Evolutionary conservation across 2,329 filamentous ascomycete species (phyloP).

Genomic region (Xylaria polymorpha): DNA sequence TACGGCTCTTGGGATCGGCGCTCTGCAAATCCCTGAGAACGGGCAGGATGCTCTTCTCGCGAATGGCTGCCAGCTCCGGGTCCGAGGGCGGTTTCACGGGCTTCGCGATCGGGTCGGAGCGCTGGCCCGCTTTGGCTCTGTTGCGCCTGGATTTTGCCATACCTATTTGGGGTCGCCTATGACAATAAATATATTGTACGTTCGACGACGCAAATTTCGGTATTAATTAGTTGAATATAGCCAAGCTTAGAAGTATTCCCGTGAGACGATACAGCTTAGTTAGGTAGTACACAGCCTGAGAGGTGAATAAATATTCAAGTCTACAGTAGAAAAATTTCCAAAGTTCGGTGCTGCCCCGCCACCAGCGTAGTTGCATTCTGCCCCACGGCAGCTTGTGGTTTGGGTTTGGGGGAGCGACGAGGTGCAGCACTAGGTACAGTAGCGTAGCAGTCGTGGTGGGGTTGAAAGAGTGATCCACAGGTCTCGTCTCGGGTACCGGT

Average conservation of each 20-base stretch:
- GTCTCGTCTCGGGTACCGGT: neutral
- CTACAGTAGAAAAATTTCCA: constrained; percentile 39
- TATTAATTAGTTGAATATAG: neutral
- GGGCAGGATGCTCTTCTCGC: constrained; percentile 72
- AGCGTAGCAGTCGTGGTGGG: constrained; percentile 25
- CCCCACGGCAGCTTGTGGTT: constrained; percentile 23
- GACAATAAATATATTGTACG: neutral
- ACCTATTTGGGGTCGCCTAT: neutral
- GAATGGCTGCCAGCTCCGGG: constrained; percentile 71
- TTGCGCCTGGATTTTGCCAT: constrained; percentile 72
- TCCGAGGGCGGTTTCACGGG: constrained; percentile 70
- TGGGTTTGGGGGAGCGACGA: constrained; percentile 24
- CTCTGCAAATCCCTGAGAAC: constrained; percentile 70
- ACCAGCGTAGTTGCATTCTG: constrained; percentile 10
- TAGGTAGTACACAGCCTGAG: neutral
- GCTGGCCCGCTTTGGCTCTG: constrained; percentile 60
- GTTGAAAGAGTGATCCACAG: neutral
- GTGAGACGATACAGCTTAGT: neutral
- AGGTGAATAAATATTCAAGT: constrained; percentile 7
- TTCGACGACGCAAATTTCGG: neutral
- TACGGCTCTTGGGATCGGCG: constrained; percentile 68
- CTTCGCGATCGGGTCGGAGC: constrained; percentile 68
- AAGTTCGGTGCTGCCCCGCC: constrained; percentile 28
- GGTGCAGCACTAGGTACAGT: constrained; percentile 7
- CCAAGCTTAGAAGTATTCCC: neutral